Base-by-base conservation (phyloP, 2,329 filamentous ascomycete species). In the Fusarium sterilihyphosum region DNA sequence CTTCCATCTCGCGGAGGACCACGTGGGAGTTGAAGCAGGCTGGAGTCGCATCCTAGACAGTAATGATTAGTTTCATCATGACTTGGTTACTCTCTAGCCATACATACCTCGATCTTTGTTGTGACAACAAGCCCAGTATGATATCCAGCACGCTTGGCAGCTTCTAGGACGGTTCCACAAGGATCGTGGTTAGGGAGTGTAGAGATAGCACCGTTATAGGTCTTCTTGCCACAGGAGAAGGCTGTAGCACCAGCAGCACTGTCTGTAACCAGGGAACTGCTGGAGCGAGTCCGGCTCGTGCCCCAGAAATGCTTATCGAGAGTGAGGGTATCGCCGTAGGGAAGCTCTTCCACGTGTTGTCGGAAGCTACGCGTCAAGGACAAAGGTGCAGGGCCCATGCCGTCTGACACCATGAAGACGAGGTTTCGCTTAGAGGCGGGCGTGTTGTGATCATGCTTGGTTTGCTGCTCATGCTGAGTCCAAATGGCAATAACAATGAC, bases 371-470 rank as follows among this genome's bases (percentile, higher is more conserved):
- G 89, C 12, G 96, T 98, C 81, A 99, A 84, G 33, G 93, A 93
- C 61, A 99, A 87, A 77, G 94, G 96, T 14, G 96, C 94, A 13
- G 96, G 96, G 0, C 96, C 96, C 96, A 99, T 99, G 79, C 96
- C 96, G 82, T 99, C 96, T 2, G 94, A 98, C 43, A 99, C 96
- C 96, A 99, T 99, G 86, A 99, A 98, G 78, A 99, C 92, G 61
- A 99, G 87, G 83, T 98, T 99, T 62, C 94, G 90, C 87, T 98
- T 99, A 60, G 91, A 90, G 35, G 79, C 78, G 83, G 64, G 87
- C 85, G 77, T 54, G 74, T 75, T 50, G 33, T 78, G 81, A 65
- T 75, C 79, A 58, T 72, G 80, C 65, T 57, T 80, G 17, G 86
- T 87, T 64, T 88, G 85, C 71, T 90, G 87, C 77, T 91, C 88